Evolutionary conservation across 108 stramenopile species (phyloP).

Genomic region (Poteriospumella lacustris): DNA sequence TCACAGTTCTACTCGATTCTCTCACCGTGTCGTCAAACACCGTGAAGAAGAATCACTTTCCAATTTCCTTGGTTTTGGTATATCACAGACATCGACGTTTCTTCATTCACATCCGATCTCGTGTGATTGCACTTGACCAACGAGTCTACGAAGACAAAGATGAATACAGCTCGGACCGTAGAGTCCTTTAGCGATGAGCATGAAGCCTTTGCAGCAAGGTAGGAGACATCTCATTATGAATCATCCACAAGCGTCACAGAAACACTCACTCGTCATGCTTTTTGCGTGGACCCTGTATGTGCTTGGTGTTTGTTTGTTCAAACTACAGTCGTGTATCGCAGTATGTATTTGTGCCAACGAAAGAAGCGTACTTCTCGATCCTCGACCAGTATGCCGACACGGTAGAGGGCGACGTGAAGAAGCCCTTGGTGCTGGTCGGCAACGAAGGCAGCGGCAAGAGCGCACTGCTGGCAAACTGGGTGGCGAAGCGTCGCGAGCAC

Average conservation of each 20-base stretch:
- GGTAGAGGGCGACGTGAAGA: conserved; percentile 43
- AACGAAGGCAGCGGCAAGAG: conserved; percentile 52
- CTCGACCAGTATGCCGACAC: conserved; percentile 34
- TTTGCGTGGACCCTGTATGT: background rate
- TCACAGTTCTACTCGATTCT: background rate
- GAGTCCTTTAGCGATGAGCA: conserved; percentile 49
- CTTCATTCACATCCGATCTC: too few species aligned
- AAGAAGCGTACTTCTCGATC: conserved; percentile 30
- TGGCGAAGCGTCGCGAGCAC: conserved; percentile 27
- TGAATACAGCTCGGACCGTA: too few species aligned
- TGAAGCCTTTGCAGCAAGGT: conserved; percentile 53
- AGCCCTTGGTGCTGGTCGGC: conserved; percentile 47
- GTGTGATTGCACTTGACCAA: too few species aligned
- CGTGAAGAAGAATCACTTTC: conserved; percentile 21
- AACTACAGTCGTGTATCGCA: conserved; percentile 41
- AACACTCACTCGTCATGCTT: background rate
- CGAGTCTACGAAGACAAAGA: conserved; percentile 16
- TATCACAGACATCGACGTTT: too few species aligned
- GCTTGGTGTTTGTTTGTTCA: background rate
- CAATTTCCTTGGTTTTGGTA: background rate
- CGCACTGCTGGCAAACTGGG: conserved; percentile 56
- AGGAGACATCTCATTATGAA: background rate
- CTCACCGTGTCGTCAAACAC: background rate
- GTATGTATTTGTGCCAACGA: conserved; percentile 48
- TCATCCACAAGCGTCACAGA: background rate